These are phyloP conservation scores for Gastroboletus turbinatus DNA, from an alignment of 1,284 basidiomycete genomes.

Conservation along the genomic window DNA sequence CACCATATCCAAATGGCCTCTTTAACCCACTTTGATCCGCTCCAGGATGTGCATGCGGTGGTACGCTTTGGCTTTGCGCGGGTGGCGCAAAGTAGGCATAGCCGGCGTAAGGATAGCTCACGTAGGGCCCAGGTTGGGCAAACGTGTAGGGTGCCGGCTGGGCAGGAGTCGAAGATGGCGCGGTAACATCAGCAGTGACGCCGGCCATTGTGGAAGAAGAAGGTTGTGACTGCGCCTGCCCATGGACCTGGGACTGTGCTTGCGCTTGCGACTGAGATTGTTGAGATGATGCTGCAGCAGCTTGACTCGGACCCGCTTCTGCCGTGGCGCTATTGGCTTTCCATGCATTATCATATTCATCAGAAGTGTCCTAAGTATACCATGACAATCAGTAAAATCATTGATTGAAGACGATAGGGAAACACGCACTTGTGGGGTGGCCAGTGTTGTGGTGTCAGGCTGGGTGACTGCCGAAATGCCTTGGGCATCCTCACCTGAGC, in stretches of 20 bases:
- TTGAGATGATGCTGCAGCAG: slow-evolving; percentile 17
- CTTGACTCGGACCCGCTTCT: slow-evolving; percentile 27
- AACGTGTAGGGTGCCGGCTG: slow-evolving; percentile 32
- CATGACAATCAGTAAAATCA: slow-evolving; percentile 2
- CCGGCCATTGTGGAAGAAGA: slow-evolving; percentile 24
- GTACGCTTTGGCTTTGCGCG: slow-evolving; percentile 21
- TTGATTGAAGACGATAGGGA: not conserved
- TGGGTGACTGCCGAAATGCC: slow-evolving; percentile 20
- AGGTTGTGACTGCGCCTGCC: slow-evolving; percentile 21
- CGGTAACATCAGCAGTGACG: slow-evolving; percentile 18
- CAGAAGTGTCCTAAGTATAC: slow-evolving; percentile 36
- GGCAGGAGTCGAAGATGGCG: slow-evolving; percentile 17
- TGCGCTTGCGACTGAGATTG: slow-evolving; percentile 24
- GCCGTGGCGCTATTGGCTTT: slow-evolving; percentile 47
- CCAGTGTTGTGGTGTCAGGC: slow-evolving; percentile 23
- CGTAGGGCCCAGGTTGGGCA: slow-evolving; percentile 31
- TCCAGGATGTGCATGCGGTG: slow-evolving; percentile 26
- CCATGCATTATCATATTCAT: slow-evolving; percentile 57
- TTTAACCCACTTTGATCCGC: slow-evolving; percentile 31
- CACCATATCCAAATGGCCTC: slow-evolving; percentile 32
- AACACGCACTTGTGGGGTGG: slow-evolving; percentile 27
- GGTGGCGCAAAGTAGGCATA: slow-evolving; percentile 31
- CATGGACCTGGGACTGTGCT: slow-evolving; percentile 16
- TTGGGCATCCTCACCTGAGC: slow-evolving; percentile 20
- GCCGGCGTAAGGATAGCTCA: slow-evolving; percentile 32